Evolutionary conservation across 2,329 filamentous ascomycete species (phyloP).

Genomic region (Colletotrichum sp.): DNA sequence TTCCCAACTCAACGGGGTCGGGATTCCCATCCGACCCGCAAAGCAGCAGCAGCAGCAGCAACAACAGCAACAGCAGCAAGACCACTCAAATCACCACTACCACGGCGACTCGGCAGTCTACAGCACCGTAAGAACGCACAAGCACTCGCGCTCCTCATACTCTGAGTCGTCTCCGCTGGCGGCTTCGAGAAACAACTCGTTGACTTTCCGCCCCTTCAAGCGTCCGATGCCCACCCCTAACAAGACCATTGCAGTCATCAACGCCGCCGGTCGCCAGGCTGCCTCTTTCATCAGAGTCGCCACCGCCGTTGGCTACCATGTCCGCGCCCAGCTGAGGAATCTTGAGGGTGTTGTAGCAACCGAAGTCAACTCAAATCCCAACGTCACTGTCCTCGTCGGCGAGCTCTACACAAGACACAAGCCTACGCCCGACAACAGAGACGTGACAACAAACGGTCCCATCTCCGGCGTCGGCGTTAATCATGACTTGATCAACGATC

Average conservation of each 20-base stretch:
- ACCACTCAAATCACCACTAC: slow-evolving; percentile 16
- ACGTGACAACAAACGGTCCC: slow-evolving; percentile 72
- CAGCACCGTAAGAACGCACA: slow-evolving; percentile 50
- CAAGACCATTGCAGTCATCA: slow-evolving; percentile 93
- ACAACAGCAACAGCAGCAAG: slow-evolving; percentile 1
- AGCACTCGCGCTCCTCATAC: slow-evolving; percentile 67
- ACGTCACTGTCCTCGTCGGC: slow-evolving; percentile 70
- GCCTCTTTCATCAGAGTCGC: slow-evolving; percentile 95
- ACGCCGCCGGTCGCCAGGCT: slow-evolving; percentile 93
- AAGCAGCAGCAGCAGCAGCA: slow-evolving; percentile 28
- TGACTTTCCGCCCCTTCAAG: slow-evolving; percentile 66
- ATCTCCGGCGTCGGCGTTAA: slow-evolving; percentile 73
- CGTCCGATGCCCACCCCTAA: slow-evolving; percentile 63
- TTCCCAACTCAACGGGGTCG: slow-evolving; percentile 35
- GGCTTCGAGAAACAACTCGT: slow-evolving; percentile 61
- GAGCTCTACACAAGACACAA: slow-evolving; percentile 65
- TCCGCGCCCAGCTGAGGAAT: slow-evolving; percentile 90
- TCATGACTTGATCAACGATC: slow-evolving; percentile 71
- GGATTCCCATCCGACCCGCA: slow-evolving; percentile 38
- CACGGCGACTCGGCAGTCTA: slow-evolving; percentile 21
- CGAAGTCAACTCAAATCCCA: slow-evolving; percentile 82
- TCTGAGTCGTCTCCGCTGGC: slow-evolving; percentile 63
- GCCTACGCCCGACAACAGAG: slow-evolving; percentile 54
- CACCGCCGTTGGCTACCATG: slow-evolving; percentile 89
- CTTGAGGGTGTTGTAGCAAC: slow-evolving; percentile 86